A percentile compares a stretch with the other conserved stretches of the same genome.
phyloP scores from a whole-genome alignment of 305 asterid species.

The Fraxinus dipetala region DNA sequence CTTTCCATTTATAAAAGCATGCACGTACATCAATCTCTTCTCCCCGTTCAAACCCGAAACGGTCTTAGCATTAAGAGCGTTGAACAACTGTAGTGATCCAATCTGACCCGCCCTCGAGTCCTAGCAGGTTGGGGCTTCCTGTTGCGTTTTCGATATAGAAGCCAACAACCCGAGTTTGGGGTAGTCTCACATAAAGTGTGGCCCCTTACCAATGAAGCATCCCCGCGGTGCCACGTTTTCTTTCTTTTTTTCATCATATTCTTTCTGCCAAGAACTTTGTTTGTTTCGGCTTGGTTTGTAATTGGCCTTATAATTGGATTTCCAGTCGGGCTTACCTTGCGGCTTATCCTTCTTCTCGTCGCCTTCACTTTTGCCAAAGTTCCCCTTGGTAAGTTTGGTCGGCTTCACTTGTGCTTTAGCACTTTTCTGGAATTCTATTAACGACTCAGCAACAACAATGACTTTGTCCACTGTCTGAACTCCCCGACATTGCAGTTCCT shows the following conservation, averaged over 20 bases:
- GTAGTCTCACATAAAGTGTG: not conserved
- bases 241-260: not conserved
- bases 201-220: not conserved
- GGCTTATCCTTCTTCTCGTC: no score
- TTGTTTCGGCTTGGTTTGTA: not conserved
- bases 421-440: not conserved
- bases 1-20: not conserved
- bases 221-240: not conserved
- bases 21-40: not conserved
- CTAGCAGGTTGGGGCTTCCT: not conserved
- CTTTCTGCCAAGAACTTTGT: not conserved
- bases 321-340: not conserved
- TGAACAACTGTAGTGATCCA: not conserved
- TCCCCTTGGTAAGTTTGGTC: not conserved
- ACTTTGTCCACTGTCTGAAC: not conserved
- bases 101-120: no score
- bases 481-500: not conserved
- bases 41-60: not conserved
- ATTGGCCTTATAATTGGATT: not conserved
- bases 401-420: not conserved
- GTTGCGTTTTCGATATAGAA: not conserved
- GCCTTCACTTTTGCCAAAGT: not conserved
- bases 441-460: not conserved
- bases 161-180: not conserved
- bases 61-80: not conserved